Evolutionary conservation across 768 basidiomycete genomes (phyloP), one percentile per base, ranked within the genome.

Genomic region (Termitomyces titanicus): DNA sequence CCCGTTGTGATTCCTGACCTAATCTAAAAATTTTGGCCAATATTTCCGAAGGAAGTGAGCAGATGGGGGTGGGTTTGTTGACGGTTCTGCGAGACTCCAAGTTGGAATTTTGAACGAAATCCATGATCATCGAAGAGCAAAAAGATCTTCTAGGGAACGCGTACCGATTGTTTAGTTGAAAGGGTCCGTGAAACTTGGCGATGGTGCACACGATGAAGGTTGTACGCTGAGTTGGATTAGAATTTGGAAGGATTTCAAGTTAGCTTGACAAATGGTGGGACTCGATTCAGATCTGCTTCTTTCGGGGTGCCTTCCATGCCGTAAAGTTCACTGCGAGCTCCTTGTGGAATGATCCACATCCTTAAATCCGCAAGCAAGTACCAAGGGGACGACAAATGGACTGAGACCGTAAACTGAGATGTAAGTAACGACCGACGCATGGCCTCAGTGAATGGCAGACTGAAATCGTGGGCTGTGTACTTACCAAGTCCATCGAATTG

Each of bases 11-110:
- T 3, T 29, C 54, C 46, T 72, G 68, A 12, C 67, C 69, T 12
- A 60, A 50, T 56, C 65, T 59, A 51, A 77, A 73, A 35, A 76
- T 68, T 20, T 47, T 35, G 3, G 70, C 67, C 25, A 74, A 53
- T 22, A 76, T 39, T 47, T 76, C 74, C 13, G 62, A 45, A 2
- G 73, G 73, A 2, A 74, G 43, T 18, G 54, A 53, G 27, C 45
- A 66, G 33, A 72, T 63, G 17, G 56, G 54, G 17, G 52, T 33
- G 15, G 25, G 45, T 35, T 46, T 52, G 34, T 58, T 61, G 22
- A 40, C 22, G 29, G 35, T 44, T 46, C 29, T 57, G 38, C 27
- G 45, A 29, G 29, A 44, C 31, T 31, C 27, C 20, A 53, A 22
- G 18, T 53, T 40, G 22, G 9, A 7, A 18, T 18, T 6, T 38